phyloP scores from a whole-genome alignment of 2,329 filamentous ascomycete species.

The Hymenoscyphus infarciens region DNA sequence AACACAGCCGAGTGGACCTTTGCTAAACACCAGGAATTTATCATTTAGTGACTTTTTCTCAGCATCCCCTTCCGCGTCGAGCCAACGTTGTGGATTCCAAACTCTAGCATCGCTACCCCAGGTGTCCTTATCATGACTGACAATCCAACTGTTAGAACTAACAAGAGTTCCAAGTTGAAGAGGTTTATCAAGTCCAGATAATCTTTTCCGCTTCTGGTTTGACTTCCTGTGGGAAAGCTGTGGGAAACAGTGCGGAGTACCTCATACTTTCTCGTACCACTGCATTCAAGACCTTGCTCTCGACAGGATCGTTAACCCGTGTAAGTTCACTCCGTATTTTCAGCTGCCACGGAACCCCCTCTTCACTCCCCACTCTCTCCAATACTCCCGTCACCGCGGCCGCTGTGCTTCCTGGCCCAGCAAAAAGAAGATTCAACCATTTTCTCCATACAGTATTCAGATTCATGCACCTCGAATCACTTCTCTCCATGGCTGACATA shows the following conservation, averaged over 20 bases:
- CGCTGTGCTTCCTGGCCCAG: background rate
- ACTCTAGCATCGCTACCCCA: conserved; percentile 10
- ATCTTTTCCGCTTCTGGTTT: background rate
- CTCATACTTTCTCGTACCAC: background rate
- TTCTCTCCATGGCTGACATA: background rate
- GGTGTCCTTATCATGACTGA: conserved; percentile 7
- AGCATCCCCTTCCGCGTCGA: background rate
- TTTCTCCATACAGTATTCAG: background rate
- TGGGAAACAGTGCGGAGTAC: background rate
- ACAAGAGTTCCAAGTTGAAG: conserved; percentile 11
- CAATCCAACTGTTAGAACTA: conserved; percentile 10
- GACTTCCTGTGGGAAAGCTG: background rate
- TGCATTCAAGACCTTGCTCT: background rate
- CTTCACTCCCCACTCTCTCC: background rate
- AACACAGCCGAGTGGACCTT: background rate
- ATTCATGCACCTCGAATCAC: background rate
- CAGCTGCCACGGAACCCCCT: background rate
- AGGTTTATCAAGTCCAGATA: conserved; percentile 5
- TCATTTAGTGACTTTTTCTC: background rate
- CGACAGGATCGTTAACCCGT: background rate
- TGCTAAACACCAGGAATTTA: background rate
- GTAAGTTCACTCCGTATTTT: background rate
- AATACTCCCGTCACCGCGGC: background rate
- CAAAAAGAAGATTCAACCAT: background rate
- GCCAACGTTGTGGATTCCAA: conserved; percentile 6